These are phyloP conservation scores for Penicillium glabrum DNA, from an alignment of 2,329 filamentous ascomycete genomes.

Conservation along the genomic window DNA sequence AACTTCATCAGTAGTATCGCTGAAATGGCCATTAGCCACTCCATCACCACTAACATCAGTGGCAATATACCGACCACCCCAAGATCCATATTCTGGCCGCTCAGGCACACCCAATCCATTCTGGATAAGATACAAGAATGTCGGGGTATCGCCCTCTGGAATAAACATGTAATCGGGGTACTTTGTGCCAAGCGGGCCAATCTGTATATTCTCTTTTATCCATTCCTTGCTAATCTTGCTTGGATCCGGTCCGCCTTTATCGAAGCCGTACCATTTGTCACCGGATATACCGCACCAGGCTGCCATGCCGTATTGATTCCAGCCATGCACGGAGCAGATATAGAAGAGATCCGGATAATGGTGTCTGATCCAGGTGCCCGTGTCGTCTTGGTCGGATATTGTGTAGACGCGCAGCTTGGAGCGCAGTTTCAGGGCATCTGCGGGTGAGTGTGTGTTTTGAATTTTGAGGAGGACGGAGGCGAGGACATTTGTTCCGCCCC, in stretches of 20 bases:
- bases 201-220: conserved; percentile 56
- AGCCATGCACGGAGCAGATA: conserved; percentile 57
- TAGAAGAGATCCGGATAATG: conserved; percentile 58
- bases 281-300: conserved; percentile 59
- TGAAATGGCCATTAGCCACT: conserved; percentile 27
- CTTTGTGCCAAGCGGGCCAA: conserved; percentile 47
- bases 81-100: conserved; percentile 43
- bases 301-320: conserved; percentile 55
- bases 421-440: conserved; percentile 34
- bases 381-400: conserved; percentile 62
- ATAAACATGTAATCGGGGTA: conserved; percentile 54
- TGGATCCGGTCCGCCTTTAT: conserved; percentile 52
- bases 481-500: conserved; percentile 56
- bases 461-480: conserved; percentile 49
- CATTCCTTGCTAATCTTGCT: conserved; percentile 48
- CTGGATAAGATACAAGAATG: conserved; percentile 43
- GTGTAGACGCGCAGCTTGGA: conserved; percentile 53
- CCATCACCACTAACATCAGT: conserved; percentile 2
- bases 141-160: conserved; percentile 52
- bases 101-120: conserved; percentile 43
- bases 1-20: conserved; percentile 36
- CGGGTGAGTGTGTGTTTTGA: conserved; percentile 11
- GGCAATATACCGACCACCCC: conserved; percentile 43
- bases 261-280: conserved; percentile 42
- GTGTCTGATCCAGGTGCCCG: conserved; percentile 56